Evolutionary conservation across 2,329 filamentous ascomycete genomes (phyloP).

Genomic region (Endoconidiophora laricicola): DNA sequence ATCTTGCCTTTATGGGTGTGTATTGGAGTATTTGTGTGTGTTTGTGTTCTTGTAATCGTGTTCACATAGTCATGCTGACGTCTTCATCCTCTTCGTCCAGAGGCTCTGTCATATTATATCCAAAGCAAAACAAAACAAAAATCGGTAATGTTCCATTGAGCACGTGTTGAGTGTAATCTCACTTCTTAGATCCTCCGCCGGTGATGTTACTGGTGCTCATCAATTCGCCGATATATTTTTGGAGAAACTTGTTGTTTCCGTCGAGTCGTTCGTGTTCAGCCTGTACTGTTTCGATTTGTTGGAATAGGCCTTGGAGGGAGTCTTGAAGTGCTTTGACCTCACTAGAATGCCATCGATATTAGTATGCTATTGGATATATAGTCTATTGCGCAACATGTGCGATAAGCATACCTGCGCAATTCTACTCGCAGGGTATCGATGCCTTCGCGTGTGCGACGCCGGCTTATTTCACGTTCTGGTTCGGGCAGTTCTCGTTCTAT

Average conservation of each 20-base stretch:
- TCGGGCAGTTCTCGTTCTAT: neutral
- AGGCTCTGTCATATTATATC: too few relatives aligned
- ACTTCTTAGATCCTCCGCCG: conserved; percentile 34
- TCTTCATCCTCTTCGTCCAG: too few relatives aligned
- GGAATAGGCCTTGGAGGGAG: conserved; percentile 74
- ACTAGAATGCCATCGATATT: conserved; percentile 29
- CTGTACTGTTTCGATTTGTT: conserved; percentile 86
- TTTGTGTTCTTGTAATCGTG: too few relatives aligned
- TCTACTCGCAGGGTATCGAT: neutral
- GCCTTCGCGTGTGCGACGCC: neutral
- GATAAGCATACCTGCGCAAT: neutral
- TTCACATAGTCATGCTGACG: too few relatives aligned
- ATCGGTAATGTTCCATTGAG: too few relatives aligned
- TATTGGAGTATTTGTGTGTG: too few relatives aligned
- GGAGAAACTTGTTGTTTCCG: conserved; percentile 89
- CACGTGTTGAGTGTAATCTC: conserved; percentile 14
- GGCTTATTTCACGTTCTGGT: neutral
- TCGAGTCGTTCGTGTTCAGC: conserved; percentile 93
- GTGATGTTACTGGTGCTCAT: conserved; percentile 74
- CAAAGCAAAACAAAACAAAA: too few relatives aligned
- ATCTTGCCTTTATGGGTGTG: too few relatives aligned
- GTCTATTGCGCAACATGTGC: too few relatives aligned
- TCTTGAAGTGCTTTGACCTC: conserved; percentile 81
- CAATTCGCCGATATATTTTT: conserved; percentile 93
- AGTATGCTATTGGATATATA: too few relatives aligned